phyloP scores from a whole-genome alignment of 768 basidiomycete species.

The Hortiboletus flavorubellus region DNA sequence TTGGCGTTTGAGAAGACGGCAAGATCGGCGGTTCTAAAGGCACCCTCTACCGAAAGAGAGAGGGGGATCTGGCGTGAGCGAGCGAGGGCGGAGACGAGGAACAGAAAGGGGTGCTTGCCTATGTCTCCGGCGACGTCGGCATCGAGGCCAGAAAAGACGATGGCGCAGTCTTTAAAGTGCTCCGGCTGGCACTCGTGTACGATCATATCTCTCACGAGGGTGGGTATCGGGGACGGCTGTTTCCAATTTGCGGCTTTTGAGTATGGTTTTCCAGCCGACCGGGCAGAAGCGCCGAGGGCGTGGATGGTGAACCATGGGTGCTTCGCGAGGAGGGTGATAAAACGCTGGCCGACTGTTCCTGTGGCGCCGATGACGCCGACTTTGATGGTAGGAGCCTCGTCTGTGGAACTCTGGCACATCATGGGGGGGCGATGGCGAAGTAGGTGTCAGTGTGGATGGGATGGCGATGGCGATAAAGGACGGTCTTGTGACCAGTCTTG shows the following conservation, averaged over 20 bases:
- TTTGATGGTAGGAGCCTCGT: constrained; percentile 27
- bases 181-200: constrained; percentile 77
- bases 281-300: constrained; percentile 82
- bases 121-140: constrained; percentile 93
- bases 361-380: constrained; percentile 88
- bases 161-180: constrained; percentile 73
- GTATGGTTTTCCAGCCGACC: constrained; percentile 87
- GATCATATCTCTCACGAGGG: constrained; percentile 47
- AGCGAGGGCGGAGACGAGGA: background rate
- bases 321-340: constrained; percentile 78
- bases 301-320: constrained; percentile 92
- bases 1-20: constrained; percentile 98
- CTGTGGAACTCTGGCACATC: constrained; percentile 21
- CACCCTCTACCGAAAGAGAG: constrained; percentile 46
- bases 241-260: constrained; percentile 80
- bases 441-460: no score
- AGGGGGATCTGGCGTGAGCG: background rate
- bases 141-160: constrained; percentile 96
- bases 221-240: constrained; percentile 73
- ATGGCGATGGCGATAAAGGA: background rate
- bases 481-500: background rate
- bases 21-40: constrained; percentile 83
- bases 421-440: background rate
- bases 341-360: constrained; percentile 94
- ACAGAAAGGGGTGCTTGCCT: constrained; percentile 45